These are phyloP conservation scores for Stephanodiscus triporus DNA, from an alignment of 108 stramenopile genomes.

Conservation along the genomic window DNA sequence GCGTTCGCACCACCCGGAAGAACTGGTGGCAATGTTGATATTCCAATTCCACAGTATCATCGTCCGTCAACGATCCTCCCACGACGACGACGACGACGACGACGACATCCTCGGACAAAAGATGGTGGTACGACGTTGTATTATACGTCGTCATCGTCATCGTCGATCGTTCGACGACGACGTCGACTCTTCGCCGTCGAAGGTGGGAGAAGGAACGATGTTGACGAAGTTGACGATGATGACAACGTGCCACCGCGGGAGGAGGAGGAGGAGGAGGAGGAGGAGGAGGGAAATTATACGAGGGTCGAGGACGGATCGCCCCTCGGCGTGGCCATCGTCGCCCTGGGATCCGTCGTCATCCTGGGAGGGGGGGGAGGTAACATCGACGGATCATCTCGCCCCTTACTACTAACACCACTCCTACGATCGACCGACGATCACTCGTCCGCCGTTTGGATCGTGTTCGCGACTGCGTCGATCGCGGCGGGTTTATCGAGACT, in stretches of 20 bases:
- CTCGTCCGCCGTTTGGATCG: background rate
- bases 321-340: conserved; percentile 10
- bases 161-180: background rate
- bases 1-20: too few species aligned
- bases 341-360: background rate
- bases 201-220: background rate
- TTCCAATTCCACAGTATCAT: too few species aligned
- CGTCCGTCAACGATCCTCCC: too few species aligned
- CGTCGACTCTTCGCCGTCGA: background rate
- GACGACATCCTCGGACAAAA: too few species aligned
- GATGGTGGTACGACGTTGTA: too few species aligned
- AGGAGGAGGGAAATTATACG: background rate
- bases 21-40: too few species aligned
- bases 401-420: too few species aligned
- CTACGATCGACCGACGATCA: too few species aligned
- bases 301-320: conserved; percentile 10
- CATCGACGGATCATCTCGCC: background rate
- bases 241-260: too few species aligned
- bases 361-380: background rate
- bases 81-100: too few species aligned
- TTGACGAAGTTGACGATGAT: background rate
- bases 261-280: background rate
- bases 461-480: conserved; percentile 8
- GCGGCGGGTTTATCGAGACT: background rate
- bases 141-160: too few species aligned